A percentile compares a stretch with the other conserved stretches of the same genome.
Evolutionary conservation across 352 stramenopile species (phyloP).

Genomic region (Phytophthora hibernalis): DNA sequence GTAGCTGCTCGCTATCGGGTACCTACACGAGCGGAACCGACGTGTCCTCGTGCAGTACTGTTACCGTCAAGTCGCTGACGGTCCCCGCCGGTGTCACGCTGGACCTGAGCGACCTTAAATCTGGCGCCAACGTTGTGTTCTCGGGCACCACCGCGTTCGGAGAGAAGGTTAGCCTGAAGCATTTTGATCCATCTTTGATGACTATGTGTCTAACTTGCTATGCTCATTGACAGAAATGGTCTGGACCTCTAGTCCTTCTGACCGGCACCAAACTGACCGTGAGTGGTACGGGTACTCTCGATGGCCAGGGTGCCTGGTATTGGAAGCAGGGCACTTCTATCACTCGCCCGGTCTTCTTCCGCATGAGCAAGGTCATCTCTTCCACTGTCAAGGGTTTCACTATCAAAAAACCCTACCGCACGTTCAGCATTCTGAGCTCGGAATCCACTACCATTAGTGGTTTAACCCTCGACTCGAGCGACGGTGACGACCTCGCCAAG

Average conservation of each 20-base stretch:
- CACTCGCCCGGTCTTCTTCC: constrained; percentile 46
- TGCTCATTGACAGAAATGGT: constrained; percentile 16
- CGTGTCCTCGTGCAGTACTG: constrained; percentile 31
- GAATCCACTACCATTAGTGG: constrained; percentile 27
- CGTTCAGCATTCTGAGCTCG: constrained; percentile 43
- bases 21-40: constrained; percentile 36
- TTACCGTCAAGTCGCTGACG: constrained; percentile 36
- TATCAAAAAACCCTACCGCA: constrained; percentile 33
- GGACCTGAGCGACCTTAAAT: constrained; percentile 42
- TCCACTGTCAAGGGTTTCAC: constrained; percentile 38
- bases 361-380: constrained; percentile 32
- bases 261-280: constrained; percentile 37
- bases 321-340: constrained; percentile 21
- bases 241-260: constrained; percentile 24
- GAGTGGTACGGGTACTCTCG: constrained; percentile 35
- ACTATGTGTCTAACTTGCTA: neutral
- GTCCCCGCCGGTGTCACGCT: constrained; percentile 45
- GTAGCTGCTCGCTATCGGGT: too few species aligned
- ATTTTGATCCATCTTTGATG: neutral
- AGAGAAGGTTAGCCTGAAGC: constrained; percentile 22
- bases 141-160: constrained; percentile 46
- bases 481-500: constrained; percentile 4
- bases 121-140: constrained; percentile 42
- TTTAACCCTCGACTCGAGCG: constrained; percentile 27
- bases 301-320: constrained; percentile 45